Base-by-base conservation (phyloP, 1,284 basidiomycete species). In the Moesziomyces sp. region DNA sequence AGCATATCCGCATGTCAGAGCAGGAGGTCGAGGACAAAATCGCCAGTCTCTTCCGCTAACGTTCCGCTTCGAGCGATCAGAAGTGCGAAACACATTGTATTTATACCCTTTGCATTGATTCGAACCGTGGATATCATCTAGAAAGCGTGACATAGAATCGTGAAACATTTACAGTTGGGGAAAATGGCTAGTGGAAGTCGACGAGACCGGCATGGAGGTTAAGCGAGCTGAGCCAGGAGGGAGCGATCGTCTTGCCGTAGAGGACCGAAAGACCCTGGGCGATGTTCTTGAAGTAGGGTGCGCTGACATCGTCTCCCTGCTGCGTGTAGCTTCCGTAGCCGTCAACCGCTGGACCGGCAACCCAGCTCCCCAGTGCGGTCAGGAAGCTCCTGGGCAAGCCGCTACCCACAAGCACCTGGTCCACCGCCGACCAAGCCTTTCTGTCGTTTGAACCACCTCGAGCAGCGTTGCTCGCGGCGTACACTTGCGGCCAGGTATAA, bases 311-410 rank as follows among this genome's bases (percentile, higher is more conserved):
- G 65, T 83, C 82, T 14, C 77, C 81, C 2, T 52, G 40, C 9
- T 66, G 64, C 4, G 40, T 58, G 65, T 81, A 83, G 21, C 75
- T 66, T 1, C 75, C 77, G 33, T 53, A 58, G 4, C 78, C 76
- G 21, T 71, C 67, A 3, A 73, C 67, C 5, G 79, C 69, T 1
- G 81, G 76, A n/a, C 82, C 82, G 0, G 80, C 82, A 3, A 83
- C 81, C 82, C 82, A 83, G 26, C 76, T 74, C 5, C 82, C 82
- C 10, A 81, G 55, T 0, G 55, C 76, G 0, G 79, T 82, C 35
- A 66, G 52, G 50, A 68, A 70, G 3, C 64, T 61, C 4, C 57
- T 48, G 1, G 68, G 55, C 44, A 72, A 35, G 5, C 58, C 52
- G 16, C 57, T 26, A 2, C 71, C 65, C 1, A 60, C 43, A n/a